phyloP scores from a whole-genome alignment of 2,329 filamentous ascomycete species.

The Alternaria arbusti region DNA sequence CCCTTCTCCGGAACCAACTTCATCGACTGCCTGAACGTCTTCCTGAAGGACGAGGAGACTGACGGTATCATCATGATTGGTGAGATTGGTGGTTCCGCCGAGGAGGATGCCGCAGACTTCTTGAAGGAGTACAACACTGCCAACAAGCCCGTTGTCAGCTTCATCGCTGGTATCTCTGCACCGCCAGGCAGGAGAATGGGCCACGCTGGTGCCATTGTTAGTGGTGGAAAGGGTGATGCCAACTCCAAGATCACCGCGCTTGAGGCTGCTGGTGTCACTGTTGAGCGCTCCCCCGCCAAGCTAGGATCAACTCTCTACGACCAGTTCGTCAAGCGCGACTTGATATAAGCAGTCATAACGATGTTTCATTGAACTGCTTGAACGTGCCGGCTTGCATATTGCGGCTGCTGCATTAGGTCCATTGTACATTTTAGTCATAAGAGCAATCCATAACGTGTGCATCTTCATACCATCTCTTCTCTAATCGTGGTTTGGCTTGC shows the following conservation, averaged over 20 bases:
- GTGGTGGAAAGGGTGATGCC: constrained; percentile 95
- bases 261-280: constrained; percentile 90
- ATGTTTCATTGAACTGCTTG: constrained; percentile 19
- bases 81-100: constrained; percentile 95
- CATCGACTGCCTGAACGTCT: constrained; percentile 98
- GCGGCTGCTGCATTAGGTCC: constrained; percentile 28
- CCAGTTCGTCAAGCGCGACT: constrained; percentile 94
- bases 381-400: constrained; percentile 28
- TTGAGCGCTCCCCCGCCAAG: constrained; percentile 80
- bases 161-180: constrained; percentile 98
- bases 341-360: constrained; percentile 72
- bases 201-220: constrained; percentile 97
- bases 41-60: constrained; percentile 93
- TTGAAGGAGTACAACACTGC: constrained; percentile 88
- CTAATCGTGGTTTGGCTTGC: neutral
- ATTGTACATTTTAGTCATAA: constrained; percentile 48
- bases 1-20: constrained; percentile 99
- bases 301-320: constrained; percentile 93
- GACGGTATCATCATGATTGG: constrained; percentile 99
- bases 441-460: constrained; percentile 29
- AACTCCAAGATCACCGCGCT: constrained; percentile 98
- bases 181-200: constrained; percentile 97
- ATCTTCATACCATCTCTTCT: neutral
- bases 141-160: constrained; percentile 96
- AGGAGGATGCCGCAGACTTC: constrained; percentile 98